Base-by-base conservation (phyloP, 495 filamentous ascomycete genomes). In the Xylaria intraflava region DNA sequence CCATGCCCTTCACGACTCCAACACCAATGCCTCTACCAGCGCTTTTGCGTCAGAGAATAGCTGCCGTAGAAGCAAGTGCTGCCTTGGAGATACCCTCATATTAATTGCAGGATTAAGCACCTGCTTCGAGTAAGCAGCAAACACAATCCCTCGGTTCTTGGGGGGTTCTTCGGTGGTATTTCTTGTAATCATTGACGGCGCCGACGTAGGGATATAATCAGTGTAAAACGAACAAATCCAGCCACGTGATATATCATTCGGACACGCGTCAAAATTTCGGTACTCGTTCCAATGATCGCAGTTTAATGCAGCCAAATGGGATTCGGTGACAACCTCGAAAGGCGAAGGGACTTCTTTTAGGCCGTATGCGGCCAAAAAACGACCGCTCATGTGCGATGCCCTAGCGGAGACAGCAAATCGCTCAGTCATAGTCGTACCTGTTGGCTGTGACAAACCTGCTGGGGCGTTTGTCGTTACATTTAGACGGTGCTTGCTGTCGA, bases 151-250 rank as follows among this genome's bases (percentile, higher is more conserved):
- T 38, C 70, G 61, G 31, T 73, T 51, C 45, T 50, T 56, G 8
- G 26, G 7, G 24, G 46, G 33, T 19, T 23, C 20, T 24, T 51
- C 48, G 4, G 41, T 2, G n/a, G 24, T 20, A 26, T 29, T 31
- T 11, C 43, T 31, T 17, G 31, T 33, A 16, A 17, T 16, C n/a
- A 35, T 48, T 17, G 39, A 22, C 16, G 52, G 5, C 26, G 10
- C 29, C 10, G 49, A 31, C 14, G 31, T 29, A 12, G 57, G 33
- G 26, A 38, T 14, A 29, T 69, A 39, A 11, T 65, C 65, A 3
- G 64, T 64, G 42, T 68, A 68, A 30, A 74, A 74, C 1, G 69
- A 57, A 46, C 63, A 61, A 49, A 62, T 70, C 53, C 70, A 74
- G 5, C 68, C 69, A 7, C 59, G 56, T 12, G 65, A 61, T n/a